Percentiles rank a stretch among this genome's conserved stretches.
Conservation (phyloP, 345 rosid species). For the Anacardium occidentale region DNA sequence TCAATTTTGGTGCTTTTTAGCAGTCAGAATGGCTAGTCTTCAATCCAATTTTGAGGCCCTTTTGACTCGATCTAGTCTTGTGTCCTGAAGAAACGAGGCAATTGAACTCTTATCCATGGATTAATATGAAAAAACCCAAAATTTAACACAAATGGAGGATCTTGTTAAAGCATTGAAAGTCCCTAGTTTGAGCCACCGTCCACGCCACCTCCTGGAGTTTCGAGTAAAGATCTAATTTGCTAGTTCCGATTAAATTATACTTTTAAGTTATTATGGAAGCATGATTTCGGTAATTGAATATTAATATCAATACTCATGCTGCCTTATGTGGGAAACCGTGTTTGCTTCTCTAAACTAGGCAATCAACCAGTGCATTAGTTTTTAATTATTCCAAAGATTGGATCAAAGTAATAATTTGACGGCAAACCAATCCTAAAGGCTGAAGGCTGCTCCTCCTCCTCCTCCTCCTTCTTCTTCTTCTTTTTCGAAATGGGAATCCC, state of each 20-base stretch:
- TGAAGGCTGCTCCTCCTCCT: not conserved
- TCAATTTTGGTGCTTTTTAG: conserved; percentile 40
- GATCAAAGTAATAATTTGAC: conserved; percentile 22
- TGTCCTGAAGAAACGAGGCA: conserved; percentile 49
- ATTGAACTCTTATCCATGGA: conserved; percentile 17
- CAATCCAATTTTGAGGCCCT: conserved; percentile 36
- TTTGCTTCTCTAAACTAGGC: conserved; percentile 34
- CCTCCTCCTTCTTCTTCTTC: not conserved
- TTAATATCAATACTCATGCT: conserved; percentile 61
- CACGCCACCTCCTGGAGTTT: conserved; percentile 47
- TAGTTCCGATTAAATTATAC: not conserved
- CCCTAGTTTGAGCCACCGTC: conserved; percentile 23
- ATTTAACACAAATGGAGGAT: conserved; percentile 39
- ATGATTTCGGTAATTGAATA: conserved; percentile 29
- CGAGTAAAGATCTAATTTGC: conserved; percentile 26
- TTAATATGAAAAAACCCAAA: conserved; percentile 13
- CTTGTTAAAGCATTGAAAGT: conserved; percentile 32
- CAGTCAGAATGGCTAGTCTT: conserved; percentile 32
- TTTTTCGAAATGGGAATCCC: conserved; percentile 18
- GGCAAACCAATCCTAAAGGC: conserved; percentile 15
- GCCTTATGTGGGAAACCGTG: conserved; percentile 79
- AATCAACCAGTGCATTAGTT: conserved; percentile 17
- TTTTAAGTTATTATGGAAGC: conserved; percentile 22
- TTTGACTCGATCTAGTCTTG: conserved; percentile 61
- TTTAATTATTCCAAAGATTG: not conserved